Conservation (phyloP, 2,329 filamentous ascomycete genomes). For the Arthrinium puccinioides region DNA sequence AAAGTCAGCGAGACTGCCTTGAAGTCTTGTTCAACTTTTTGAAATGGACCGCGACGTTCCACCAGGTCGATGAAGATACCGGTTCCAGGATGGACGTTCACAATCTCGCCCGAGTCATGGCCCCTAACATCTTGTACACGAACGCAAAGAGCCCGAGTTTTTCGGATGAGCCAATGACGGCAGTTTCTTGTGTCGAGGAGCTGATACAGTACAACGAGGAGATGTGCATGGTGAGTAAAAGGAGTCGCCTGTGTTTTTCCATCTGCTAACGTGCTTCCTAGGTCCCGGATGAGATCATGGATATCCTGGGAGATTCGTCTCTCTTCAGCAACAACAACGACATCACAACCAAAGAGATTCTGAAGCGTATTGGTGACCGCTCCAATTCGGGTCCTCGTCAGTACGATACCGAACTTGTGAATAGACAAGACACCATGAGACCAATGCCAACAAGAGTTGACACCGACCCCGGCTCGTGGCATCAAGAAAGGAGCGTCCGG, state of each 20-base stretch:
- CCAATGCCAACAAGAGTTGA: conserved; percentile 62
- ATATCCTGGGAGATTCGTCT: conserved; percentile 74
- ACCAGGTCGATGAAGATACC: conserved; percentile 91
- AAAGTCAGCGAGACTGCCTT: conserved; percentile 85
- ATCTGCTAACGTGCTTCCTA: conserved; percentile 30
- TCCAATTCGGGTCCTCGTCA: conserved; percentile 45
- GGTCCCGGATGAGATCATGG: conserved; percentile 89
- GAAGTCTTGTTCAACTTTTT: conserved; percentile 95
- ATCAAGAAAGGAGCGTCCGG: conserved; percentile 76
- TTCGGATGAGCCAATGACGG: conserved; percentile 83
- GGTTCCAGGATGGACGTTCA: conserved; percentile 99
- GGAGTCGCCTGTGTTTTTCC: neutral
- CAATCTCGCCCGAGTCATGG: conserved; percentile 95
- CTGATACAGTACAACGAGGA: conserved; percentile 90
- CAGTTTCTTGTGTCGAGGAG: conserved; percentile 86
- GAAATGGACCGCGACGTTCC: conserved; percentile 96
- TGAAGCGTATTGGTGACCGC: conserved; percentile 86
- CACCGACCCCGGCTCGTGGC: conserved; percentile 78
- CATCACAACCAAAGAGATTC: conserved; percentile 92
- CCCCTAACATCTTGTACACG: conserved; percentile 85
- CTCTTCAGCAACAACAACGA: conserved; percentile 79
- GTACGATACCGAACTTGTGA: conserved; percentile 52
- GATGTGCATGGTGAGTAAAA: conserved; percentile 87
- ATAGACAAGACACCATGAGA: conserved; percentile 51
- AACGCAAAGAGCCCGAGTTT: conserved; percentile 57